Percentiles rank a stretch among this genome's conserved stretches.
These are phyloP conservation scores for Sphagnum fallax DNA, from an alignment of 228 moss, liverwort and hornwort genomes.

Conservation along the genomic window DNA sequence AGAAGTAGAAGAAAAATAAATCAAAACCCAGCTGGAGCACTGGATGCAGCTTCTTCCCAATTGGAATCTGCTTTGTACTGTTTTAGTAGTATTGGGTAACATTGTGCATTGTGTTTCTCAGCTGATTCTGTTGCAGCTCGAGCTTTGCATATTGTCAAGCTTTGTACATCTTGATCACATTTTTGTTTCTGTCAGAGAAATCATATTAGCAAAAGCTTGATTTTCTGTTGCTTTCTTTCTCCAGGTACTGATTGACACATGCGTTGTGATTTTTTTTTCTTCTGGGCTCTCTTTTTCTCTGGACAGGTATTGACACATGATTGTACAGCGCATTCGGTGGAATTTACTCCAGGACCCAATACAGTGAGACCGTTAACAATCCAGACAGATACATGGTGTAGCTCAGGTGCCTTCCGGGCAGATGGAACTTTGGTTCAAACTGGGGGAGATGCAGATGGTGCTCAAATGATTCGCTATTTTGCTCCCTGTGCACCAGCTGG, in stretches of 20 bases:
- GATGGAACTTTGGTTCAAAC: constrained; percentile 69
- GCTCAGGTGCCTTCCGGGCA: constrained; percentile 35
- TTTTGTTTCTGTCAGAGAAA: neutral
- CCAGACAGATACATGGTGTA: constrained; percentile 78
- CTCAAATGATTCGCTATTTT: constrained; percentile 43
- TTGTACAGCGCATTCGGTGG: constrained; percentile 58
- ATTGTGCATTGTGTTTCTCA: too few species aligned
- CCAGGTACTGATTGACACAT: neutral
- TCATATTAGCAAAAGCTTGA: neutral
- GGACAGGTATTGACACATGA: constrained; percentile 21
- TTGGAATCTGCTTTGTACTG: too few species aligned
- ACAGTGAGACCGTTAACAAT: constrained; percentile 50
- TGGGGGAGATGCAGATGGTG: constrained; percentile 52
- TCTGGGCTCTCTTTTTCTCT: neutral
- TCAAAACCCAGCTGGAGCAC: neutral
- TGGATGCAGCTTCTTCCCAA: neutral
- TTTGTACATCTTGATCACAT: neutral
- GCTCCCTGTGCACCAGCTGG: constrained; percentile 51
- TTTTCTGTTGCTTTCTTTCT: neutral
- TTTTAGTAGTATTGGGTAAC: too few species aligned
- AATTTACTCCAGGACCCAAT: constrained; percentile 44
- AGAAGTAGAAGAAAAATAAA: neutral
- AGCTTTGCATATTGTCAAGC: neutral
- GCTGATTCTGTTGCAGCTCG: too few species aligned
- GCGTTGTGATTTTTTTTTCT: neutral